Percentiles rank a stretch among this genome's conserved stretches.
Evolutionary conservation across 2,329 filamentous ascomycete genomes (phyloP).

Genomic region (Hymenoscyphus fraxineus): DNA sequence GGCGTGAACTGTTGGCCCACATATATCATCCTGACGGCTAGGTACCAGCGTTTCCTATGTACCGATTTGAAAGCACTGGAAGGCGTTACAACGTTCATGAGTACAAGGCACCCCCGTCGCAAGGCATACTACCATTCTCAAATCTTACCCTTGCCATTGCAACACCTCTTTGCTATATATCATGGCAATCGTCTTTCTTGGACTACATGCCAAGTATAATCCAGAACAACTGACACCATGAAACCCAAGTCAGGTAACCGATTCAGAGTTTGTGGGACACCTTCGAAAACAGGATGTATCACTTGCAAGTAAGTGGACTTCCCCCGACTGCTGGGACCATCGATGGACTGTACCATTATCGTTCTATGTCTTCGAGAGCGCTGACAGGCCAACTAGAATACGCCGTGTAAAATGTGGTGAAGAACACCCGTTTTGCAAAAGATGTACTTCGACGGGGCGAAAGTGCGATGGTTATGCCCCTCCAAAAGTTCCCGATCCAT

Average conservation of each 20-base stretch:
- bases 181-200: conserved; percentile 1
- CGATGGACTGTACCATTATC: background rate
- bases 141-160: conserved; percentile 5
- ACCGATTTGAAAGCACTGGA: conserved; percentile 7
- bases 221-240: conserved; percentile 12
- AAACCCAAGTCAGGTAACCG: conserved; percentile 26
- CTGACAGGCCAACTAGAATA: conserved; percentile 19
- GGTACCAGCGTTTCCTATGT: conserved; percentile 12
- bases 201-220: background rate
- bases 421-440: conserved; percentile 31
- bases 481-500: conserved; percentile 12
- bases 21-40: background rate
- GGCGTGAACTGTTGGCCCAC: background rate
- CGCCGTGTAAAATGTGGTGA: conserved; percentile 34
- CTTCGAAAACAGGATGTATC: conserved; percentile 28
- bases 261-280: conserved; percentile 32
- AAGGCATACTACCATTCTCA: background rate
- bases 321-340: background rate
- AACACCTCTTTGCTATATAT: conserved; percentile 7
- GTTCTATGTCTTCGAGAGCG: conserved; percentile 1
- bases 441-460: conserved; percentile 31
- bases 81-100: background rate
- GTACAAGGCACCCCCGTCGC: conserved; percentile 8
- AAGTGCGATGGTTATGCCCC: conserved; percentile 33
- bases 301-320: conserved; percentile 31